Conservation (phyloP, 805 yeast species). For the Scheffersomyces ergatensis region DNA sequence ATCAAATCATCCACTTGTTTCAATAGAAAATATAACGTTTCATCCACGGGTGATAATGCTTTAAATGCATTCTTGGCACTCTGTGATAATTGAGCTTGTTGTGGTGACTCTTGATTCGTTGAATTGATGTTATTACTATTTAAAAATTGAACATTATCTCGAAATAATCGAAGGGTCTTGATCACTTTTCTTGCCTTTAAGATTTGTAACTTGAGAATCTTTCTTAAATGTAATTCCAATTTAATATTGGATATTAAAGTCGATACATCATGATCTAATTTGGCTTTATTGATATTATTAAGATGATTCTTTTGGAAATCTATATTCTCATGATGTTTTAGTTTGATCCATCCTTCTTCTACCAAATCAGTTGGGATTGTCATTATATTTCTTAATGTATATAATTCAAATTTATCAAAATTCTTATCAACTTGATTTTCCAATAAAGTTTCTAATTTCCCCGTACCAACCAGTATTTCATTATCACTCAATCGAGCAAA, state of each 20-base stretch:
- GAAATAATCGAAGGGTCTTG: constrained; percentile 28
- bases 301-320: constrained; percentile 11
- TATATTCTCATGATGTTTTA: constrained; percentile 68
- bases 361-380: constrained; percentile 65
- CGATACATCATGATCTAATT: constrained; percentile 27
- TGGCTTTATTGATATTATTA: constrained; percentile 3
- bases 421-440: constrained; percentile 76
- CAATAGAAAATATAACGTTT: constrained; percentile 43
- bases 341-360: constrained; percentile 61
- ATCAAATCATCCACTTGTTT: constrained; percentile 41
- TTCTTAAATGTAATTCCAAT: constrained; percentile 30
- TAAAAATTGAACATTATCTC: constrained; percentile 26
- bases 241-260: constrained; percentile 37
- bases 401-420: constrained; percentile 84
- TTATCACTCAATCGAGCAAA: constrained; percentile 13
- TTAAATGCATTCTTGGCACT: constrained; percentile 25
- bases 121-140: constrained; percentile 9
- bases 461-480: constrained; percentile 76
- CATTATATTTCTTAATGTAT: constrained; percentile 73
- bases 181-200: constrained; percentile 36
- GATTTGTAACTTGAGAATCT: constrained; percentile 26
- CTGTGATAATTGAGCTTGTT: constrained; percentile 13
- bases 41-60: constrained; percentile 44
- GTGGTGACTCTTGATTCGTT: constrained; percentile 3
- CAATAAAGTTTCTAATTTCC: constrained; percentile 70